These are phyloP conservation scores for Uncinocarpus reesii DNA, from an alignment of 2,329 filamentous ascomycete genomes.

Conservation along the genomic window DNA sequence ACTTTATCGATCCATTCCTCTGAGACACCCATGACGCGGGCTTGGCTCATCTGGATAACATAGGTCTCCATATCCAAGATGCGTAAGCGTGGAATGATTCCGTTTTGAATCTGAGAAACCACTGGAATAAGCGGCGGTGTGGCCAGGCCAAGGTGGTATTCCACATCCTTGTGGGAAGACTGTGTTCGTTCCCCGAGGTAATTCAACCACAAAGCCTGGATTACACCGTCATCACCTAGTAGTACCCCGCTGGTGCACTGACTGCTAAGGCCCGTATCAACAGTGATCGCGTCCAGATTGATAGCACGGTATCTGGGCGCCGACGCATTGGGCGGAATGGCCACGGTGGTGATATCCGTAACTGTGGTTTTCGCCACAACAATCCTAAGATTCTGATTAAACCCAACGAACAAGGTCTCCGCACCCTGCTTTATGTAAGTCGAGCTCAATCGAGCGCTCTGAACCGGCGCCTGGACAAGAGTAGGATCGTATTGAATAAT, in stretches of 20 bases:
- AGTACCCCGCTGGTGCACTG: slow-evolving; percentile 93
- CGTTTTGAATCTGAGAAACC: slow-evolving; percentile 69
- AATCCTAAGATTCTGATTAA: slow-evolving; percentile 88
- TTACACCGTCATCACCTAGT: slow-evolving; percentile 76
- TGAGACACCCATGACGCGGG: slow-evolving; percentile 89
- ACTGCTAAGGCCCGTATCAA: slow-evolving; percentile 81
- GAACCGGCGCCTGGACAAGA: slow-evolving; percentile 85
- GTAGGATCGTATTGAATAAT: slow-evolving; percentile 90
- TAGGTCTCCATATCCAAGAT: slow-evolving; percentile 93
- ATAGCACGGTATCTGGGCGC: slow-evolving; percentile 89
- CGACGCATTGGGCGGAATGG: slow-evolving; percentile 84
- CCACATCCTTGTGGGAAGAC: slow-evolving; percentile 74
- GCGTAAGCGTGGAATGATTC: slow-evolving; percentile 66
- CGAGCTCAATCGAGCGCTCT: slow-evolving; percentile 72
- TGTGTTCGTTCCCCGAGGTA: slow-evolving; percentile 83
- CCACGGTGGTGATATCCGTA: slow-evolving; percentile 93
- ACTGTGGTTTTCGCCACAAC: slow-evolving; percentile 90
- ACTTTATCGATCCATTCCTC: slow-evolving; percentile 94
- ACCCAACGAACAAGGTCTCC: slow-evolving; percentile 93
- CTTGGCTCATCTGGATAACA: slow-evolving; percentile 92
- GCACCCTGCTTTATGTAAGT: slow-evolving; percentile 84
- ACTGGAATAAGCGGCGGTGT: slow-evolving; percentile 83
- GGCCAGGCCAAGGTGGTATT: slow-evolving; percentile 88
- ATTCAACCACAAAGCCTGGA: slow-evolving; percentile 92
- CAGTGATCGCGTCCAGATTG: slow-evolving; percentile 92